Percentiles rank a stretch among this genome's conserved stretches.
phyloP scores from a whole-genome alignment of 345 rosid species.

The Turritis glabra region DNA sequence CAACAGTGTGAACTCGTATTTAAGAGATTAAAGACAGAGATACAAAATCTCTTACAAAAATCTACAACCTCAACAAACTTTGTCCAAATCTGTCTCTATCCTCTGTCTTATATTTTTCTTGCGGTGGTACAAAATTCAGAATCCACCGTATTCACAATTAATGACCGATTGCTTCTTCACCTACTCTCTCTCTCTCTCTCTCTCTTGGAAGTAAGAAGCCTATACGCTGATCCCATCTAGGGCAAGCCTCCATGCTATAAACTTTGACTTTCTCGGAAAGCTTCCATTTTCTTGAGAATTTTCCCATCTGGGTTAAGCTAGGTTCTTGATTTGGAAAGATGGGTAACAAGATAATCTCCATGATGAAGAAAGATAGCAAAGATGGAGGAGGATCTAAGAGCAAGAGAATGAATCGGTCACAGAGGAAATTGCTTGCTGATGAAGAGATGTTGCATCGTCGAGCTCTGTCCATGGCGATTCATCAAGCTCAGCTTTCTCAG shows the following conservation, averaged over 20 bases:
- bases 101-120: background rate
- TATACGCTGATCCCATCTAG: constrained; percentile 34
- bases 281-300: constrained; percentile 8
- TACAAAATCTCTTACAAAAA: background rate
- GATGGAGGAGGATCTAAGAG: constrained; percentile 84
- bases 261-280: constrained; percentile 34
- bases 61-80: constrained; percentile 22
- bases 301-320: background rate
- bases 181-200: constrained; percentile 35
- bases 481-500: constrained; percentile 87
- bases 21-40: background rate
- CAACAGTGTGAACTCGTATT: constrained; percentile 19
- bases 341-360: constrained; percentile 82
- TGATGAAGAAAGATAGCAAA: constrained; percentile 66
- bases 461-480: constrained; percentile 93
- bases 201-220: constrained; percentile 12
- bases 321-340: constrained; percentile 36
- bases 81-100: constrained; percentile 37
- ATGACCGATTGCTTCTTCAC: constrained; percentile 42
- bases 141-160: constrained; percentile 30
- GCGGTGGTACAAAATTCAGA: constrained; percentile 17
- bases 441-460: constrained; percentile 91
- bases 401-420: constrained; percentile 77
- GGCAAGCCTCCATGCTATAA: background rate
- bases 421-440: constrained; percentile 77